Evolutionary conservation across 1,284 basidiomycete species (phyloP).

Genomic region (Papiliotrema terrestris): DNA sequence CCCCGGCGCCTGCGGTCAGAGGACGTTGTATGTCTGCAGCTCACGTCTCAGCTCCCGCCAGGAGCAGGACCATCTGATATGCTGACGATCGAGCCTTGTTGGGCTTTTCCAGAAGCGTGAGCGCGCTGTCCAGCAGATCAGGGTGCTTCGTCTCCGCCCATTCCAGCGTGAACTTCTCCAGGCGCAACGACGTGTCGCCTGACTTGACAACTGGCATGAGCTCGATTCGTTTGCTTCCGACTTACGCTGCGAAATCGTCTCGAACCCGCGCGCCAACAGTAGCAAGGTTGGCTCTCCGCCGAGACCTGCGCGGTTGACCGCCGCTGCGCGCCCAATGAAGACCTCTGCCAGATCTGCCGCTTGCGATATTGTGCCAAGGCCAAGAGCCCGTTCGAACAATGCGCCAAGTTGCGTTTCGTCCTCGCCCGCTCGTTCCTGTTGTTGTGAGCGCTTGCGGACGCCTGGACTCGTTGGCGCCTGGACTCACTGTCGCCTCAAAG

Average conservation of each 20-base stretch:
- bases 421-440: constrained; percentile 17
- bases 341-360: constrained; percentile 46
- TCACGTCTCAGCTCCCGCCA: constrained; percentile 41
- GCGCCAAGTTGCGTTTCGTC: constrained; percentile 1
- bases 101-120: constrained; percentile 27
- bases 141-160: constrained; percentile 47
- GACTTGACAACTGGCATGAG: constrained; percentile 44
- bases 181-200: constrained; percentile 61
- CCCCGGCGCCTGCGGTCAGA: constrained; percentile 55
- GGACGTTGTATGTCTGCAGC: constrained; percentile 6
- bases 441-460: not conserved
- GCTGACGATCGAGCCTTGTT: constrained; percentile 25
- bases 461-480: not conserved
- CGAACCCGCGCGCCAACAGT: constrained; percentile 17
- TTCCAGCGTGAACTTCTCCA: constrained; percentile 75
- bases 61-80: constrained; percentile 30
- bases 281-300: too few relatives aligned
- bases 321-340: constrained; percentile 18
- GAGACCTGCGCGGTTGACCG: constrained; percentile 8
- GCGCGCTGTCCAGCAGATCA: constrained; percentile 20
- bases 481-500: constrained; percentile 17
- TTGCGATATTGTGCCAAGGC: constrained; percentile 13
- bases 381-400: constrained; percentile 16
- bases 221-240: constrained; percentile 21
- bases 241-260: constrained; percentile 8